Conservation (phyloP, 495 filamentous ascomycete species). For the Aspergillus bertholletiae region DNA sequence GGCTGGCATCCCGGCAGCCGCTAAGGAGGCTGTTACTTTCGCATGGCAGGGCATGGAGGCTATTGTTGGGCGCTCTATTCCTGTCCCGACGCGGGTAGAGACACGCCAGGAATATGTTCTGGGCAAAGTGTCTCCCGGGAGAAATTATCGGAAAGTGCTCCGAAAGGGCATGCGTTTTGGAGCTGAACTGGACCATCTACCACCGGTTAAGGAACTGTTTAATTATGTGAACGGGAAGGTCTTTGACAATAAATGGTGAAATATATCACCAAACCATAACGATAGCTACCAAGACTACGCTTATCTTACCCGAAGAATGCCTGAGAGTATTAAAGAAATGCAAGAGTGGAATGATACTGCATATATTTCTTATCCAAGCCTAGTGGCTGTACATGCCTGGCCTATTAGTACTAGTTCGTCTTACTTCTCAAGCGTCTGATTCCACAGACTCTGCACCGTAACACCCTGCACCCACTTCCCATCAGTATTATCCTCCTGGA, state of each 20-base stretch:
- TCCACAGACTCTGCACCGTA: constrained; percentile 60
- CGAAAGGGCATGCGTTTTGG: constrained; percentile 48
- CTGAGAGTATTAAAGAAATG: too few relatives aligned
- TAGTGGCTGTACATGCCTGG: too few relatives aligned
- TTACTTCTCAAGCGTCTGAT: constrained; percentile 50
- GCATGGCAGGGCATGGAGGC: constrained; percentile 56
- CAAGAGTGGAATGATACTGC: too few relatives aligned
- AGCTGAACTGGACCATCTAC: constrained; percentile 37
- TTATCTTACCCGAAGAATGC: too few relatives aligned
- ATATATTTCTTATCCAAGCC: too few relatives aligned
- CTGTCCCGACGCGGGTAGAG: constrained; percentile 50
- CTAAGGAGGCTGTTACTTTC: constrained; percentile 58
- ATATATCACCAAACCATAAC: too few relatives aligned
- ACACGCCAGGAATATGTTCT: constrained; percentile 44
- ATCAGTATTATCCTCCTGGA: constrained; percentile 45
- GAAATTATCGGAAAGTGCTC: constrained; percentile 51
- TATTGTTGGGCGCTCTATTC: constrained; percentile 47
- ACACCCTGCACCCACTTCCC: constrained; percentile 53
- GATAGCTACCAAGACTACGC: too few relatives aligned
- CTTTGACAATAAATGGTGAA: constrained; percentile 48
- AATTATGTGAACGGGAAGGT: constrained; percentile 43
- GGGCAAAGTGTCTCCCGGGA: constrained; percentile 51
- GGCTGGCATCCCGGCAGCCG: constrained; percentile 48
- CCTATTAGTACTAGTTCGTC: too few relatives aligned
- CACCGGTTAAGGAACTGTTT: constrained; percentile 45